These are phyloP conservation scores for Backusella australiensis DNA, from an alignment of 192 early-diverging fungal genomes.

Conservation along the genomic window DNA sequence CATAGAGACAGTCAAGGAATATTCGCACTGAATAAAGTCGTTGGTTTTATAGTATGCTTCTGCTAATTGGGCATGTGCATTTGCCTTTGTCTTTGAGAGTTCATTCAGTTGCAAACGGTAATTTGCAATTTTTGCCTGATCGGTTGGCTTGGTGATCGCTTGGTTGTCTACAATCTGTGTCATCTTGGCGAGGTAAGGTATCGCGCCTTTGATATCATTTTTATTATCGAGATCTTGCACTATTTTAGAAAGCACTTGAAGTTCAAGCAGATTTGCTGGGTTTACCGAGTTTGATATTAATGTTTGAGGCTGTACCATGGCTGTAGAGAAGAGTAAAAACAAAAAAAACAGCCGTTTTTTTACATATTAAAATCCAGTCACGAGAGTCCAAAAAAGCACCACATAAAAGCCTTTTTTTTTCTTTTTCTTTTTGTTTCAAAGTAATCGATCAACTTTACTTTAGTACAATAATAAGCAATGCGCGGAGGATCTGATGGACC, in stretches of 20 bases:
- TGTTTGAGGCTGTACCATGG: not conserved
- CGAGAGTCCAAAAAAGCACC: too few species aligned
- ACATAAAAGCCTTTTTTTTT: not conserved
- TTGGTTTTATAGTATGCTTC: constrained; percentile 12
- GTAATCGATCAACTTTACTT: not conserved
- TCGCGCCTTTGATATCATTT: constrained; percentile 12
- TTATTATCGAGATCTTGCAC: not conserved
- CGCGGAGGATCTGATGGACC: not conserved
- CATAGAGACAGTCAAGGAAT: not conserved
- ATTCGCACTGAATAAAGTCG: constrained; percentile 14
- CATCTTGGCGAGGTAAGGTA: constrained; percentile 27
- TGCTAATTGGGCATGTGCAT: constrained; percentile 20
- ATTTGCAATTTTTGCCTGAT: not conserved
- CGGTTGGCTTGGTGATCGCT: not conserved
- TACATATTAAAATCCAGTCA: too few species aligned
- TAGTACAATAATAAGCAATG: not conserved
- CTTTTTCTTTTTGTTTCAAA: not conserved
- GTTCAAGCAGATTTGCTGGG: constrained; percentile 9
- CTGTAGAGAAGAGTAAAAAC: not conserved
- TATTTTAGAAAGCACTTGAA: constrained; percentile 15
- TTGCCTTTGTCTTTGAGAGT: constrained; percentile 10
- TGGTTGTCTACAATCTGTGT: constrained; percentile 28
- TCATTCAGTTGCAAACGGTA: not conserved
- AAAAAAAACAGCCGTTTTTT: not conserved
- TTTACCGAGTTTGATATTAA: not conserved